Conservation (phyloP, 257 asterid species). For the Solanum sitiens region DNA sequence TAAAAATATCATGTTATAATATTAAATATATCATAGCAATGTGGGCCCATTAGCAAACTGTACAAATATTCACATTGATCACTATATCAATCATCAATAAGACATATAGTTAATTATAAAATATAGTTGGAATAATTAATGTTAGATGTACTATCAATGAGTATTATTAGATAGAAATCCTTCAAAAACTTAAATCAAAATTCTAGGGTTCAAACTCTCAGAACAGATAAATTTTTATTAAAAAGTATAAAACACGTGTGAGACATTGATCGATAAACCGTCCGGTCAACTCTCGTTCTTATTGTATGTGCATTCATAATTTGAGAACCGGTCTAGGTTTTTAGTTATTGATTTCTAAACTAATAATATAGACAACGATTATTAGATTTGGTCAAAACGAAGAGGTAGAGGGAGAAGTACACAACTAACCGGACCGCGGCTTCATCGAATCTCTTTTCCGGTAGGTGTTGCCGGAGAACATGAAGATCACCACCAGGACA, state of each 20-base stretch:
- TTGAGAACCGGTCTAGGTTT: too few relatives aligned
- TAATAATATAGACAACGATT: too few relatives aligned
- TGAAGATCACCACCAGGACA: constrained; percentile 89
- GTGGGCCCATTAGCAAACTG: not conserved
- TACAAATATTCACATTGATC: not conserved
- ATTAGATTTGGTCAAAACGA: too few relatives aligned
- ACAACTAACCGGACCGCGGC: constrained; percentile 62
- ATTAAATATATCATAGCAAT: not conserved
- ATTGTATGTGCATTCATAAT: too few relatives aligned
- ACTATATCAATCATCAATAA: not conserved
- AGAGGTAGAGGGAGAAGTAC: not conserved
- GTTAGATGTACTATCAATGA: not conserved
- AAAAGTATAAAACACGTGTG: too few relatives aligned
- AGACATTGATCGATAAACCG: too few relatives aligned
- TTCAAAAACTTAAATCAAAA: not conserved
- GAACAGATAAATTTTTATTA: fast-evolving
- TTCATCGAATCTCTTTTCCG: constrained; percentile 42
- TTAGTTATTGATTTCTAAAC: too few relatives aligned
- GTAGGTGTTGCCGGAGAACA: constrained; percentile 63
- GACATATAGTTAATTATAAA: not conserved
- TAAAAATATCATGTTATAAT: not conserved
- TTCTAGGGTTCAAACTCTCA: fast-evolving
- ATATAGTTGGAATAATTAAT: not conserved
- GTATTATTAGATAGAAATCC: not conserved
- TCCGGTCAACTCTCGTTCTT: too few relatives aligned